These are phyloP conservation scores for Solanum sitiens DNA, from an alignment of 257 asterid genomes.

Conservation along the genomic window DNA sequence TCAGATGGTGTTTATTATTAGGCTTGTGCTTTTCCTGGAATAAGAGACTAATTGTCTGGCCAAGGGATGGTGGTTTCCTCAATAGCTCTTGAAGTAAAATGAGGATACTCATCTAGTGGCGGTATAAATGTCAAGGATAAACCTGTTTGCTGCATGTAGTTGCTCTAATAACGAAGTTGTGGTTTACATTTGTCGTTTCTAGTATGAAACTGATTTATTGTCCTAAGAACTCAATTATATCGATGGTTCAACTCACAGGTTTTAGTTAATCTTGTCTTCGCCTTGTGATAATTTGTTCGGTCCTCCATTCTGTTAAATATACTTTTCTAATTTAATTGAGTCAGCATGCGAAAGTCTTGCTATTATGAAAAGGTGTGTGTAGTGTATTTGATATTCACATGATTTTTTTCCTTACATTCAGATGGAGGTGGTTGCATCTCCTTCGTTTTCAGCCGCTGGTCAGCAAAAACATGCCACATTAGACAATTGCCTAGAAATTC, in stretches of 20 bases:
- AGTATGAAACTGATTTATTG: background rate
- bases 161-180: background rate
- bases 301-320: background rate
- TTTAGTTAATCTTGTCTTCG: background rate
- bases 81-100: background rate
- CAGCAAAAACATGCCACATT: constrained; percentile 47
- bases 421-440: constrained; percentile 46
- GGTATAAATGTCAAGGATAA: background rate
- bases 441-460: constrained; percentile 45
- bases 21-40: background rate
- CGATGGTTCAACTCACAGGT: background rate
- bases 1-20: background rate
- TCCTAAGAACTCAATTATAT: background rate
- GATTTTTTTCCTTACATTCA: constrained; percentile 11
- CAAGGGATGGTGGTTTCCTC: background rate
- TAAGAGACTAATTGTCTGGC: background rate
- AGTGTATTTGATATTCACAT: background rate
- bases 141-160: background rate
- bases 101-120: background rate
- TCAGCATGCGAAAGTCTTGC: background rate
- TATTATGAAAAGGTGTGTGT: background rate
- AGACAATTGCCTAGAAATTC: constrained; percentile 69
- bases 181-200: background rate
- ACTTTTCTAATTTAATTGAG: background rate
- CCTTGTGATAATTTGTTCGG: background rate